Conservation (phyloP, 2,329 filamentous ascomycete genomes). For the Aspergillus tamarii region DNA sequence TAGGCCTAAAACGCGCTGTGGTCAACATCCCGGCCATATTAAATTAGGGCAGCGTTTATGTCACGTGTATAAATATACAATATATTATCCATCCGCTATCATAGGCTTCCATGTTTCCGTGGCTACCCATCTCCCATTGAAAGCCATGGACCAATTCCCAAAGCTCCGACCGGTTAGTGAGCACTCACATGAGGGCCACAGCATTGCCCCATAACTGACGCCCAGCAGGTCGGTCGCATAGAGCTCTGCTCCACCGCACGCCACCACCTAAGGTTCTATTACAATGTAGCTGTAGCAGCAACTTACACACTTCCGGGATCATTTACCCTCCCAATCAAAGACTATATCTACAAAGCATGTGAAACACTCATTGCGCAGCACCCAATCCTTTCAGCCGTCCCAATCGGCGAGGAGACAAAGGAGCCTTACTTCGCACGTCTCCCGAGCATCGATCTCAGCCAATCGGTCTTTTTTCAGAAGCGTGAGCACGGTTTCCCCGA, state of each 20-base stretch:
- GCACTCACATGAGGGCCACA: not conserved
- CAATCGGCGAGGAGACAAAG: conserved; percentile 43
- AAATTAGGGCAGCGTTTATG: not conserved
- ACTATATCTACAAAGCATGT: conserved; percentile 43
- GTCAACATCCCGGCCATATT: too few species aligned
- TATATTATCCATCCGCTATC: not conserved
- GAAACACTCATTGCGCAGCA: conserved; percentile 44
- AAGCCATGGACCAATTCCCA: not conserved
- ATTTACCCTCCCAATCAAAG: conserved; percentile 28
- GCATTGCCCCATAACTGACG: conserved; percentile 2
- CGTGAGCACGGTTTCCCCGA: conserved; percentile 20
- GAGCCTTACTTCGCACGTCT: conserved; percentile 50
- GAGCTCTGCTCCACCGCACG: conserved; percentile 50
- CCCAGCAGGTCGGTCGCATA: conserved; percentile 38
- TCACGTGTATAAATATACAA: not conserved
- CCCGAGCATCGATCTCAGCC: conserved; percentile 45
- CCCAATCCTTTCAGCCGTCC: conserved; percentile 48
- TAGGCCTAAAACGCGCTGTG: too few species aligned
- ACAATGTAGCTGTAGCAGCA: conserved; percentile 48
- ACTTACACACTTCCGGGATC: conserved; percentile 37
- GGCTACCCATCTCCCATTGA: not conserved
- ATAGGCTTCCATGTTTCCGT: not conserved
- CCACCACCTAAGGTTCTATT: conserved; percentile 49
- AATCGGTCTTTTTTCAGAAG: conserved; percentile 41
- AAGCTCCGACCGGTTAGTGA: conserved; percentile 1